phyloP scores from a whole-genome alignment of 495 filamentous ascomycete genomes.

The Alectoria sarmentosa region DNA sequence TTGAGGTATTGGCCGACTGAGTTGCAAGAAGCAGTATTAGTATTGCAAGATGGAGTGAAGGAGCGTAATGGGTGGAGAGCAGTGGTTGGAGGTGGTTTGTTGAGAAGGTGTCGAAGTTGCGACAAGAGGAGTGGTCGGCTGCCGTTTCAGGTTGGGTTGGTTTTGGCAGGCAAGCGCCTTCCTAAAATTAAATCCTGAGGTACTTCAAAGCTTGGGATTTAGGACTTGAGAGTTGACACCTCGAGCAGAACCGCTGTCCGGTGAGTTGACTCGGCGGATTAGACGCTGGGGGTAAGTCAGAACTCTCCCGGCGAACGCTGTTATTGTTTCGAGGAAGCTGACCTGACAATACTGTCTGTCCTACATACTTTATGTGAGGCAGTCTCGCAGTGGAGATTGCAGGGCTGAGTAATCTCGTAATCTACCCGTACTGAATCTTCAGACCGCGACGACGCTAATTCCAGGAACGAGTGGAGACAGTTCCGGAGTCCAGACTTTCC shows the following conservation, averaged over 20 bases:
- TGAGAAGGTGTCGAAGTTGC: slow-evolving; percentile 11
- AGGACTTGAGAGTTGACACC: neutral
- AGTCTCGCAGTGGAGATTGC: neutral
- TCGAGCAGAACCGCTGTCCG: neutral
- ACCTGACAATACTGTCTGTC: neutral
- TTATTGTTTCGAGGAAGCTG: too few species aligned
- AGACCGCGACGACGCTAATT: neutral
- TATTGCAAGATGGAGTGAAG: slow-evolving; percentile 21
- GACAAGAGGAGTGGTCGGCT: slow-evolving; percentile 13
- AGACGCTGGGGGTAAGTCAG: neutral
- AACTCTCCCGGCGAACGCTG: neutral
- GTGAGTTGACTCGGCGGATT: neutral
- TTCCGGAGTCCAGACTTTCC: neutral
- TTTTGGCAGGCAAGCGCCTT: neutral
- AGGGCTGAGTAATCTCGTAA: neutral
- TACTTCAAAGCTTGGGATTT: neutral
- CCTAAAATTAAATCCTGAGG: slow-evolving; percentile 3
- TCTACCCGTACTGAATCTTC: neutral
- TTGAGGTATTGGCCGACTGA: slow-evolving; percentile 23
- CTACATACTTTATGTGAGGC: neutral
- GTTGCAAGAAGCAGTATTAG: slow-evolving; percentile 28
- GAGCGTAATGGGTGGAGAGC: slow-evolving; percentile 25
- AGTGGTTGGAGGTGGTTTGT: slow-evolving; percentile 19
- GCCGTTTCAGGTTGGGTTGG: slow-evolving; percentile 15
- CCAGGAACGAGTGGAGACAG: neutral